phyloP scores from a whole-genome alignment of 306 rosid species.

The Phaseolus lunatus region DNA sequence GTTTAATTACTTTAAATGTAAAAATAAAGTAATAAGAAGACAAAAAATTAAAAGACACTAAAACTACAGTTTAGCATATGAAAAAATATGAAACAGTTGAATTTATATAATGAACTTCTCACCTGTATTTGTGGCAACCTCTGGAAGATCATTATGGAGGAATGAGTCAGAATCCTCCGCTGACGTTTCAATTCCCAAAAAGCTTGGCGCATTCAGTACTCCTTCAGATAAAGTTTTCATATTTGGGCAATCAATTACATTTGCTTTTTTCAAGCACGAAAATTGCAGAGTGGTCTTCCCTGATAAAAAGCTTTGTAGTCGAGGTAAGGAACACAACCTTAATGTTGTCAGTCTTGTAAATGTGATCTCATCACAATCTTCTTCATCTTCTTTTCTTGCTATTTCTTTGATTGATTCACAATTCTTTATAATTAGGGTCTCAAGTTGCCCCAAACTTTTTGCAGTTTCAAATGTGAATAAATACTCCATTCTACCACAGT shows the following conservation, averaged over 20 bases:
- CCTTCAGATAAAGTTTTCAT: constrained; percentile 15
- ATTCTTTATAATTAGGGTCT: not conserved
- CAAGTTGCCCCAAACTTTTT: too few species aligned
- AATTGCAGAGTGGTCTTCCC: constrained; percentile 22
- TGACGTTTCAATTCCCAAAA: not conserved
- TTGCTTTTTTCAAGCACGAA: not conserved
- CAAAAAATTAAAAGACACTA: too few species aligned
- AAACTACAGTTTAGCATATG: too few species aligned
- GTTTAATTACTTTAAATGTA: too few species aligned
- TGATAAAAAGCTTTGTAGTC: not conserved
- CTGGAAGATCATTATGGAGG: not conserved
- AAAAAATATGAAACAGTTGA: not conserved
- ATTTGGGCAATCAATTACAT: not conserved
- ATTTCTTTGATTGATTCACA: constrained; percentile 27
- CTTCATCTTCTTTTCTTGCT: not conserved
- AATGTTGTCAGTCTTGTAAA: not conserved
- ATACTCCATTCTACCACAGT: too few species aligned
- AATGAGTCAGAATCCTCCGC: not conserved
- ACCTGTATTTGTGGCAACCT: not conserved
- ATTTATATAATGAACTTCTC: not conserved
- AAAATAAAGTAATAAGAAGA: too few species aligned
- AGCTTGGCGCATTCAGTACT: not conserved
- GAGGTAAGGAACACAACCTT: not conserved
- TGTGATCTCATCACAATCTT: not conserved
- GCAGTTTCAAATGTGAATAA: too few species aligned